Evolutionary conservation across 345 rosid species (phyloP), one percentile per base, ranked within the genome.

Genomic region (Moricandia arvensis): DNA sequence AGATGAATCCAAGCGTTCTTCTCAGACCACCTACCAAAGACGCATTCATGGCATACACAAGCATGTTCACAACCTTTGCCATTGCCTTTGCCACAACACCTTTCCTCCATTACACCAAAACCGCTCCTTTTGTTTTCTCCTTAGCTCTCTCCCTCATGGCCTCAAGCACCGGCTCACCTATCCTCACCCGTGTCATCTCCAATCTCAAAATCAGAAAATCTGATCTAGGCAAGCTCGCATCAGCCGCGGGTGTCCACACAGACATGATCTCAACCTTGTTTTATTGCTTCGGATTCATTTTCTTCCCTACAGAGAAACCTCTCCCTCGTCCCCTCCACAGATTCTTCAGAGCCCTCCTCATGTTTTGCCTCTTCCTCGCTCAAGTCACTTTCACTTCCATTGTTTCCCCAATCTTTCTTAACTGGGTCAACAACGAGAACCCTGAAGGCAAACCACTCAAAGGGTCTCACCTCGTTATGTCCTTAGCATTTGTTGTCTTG

Each of bases 401-500:
- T 8, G 63, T 87, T 55, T 88, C 98, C 0, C 99, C 98, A 0
- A 69, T 87, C 17, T 86, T 95, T 77, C 80, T 92, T 80, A 88
- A 85, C 49, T 92, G 98, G 99, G 91, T 95, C 21, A 95, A 95
- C 82, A 89, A 89, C 24, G 98, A 90, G 75, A 95, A 95, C 78
- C 99, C 99, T 0, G 96, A 92, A 80, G 99, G 99, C 69, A 95
- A 90, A 70, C 88, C 97, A 6, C 82, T 92, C 66, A 90, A 95
- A 82, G 99, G 99, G 10, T 88, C 98, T 17, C 98, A 95, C 74
- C 87, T 95, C 26, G 93, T 95, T 45, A 85, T 95, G 17, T 85
- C 97, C 12, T 71, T 95, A 12, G 99, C 98, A 3, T 92, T 88
- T 70, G 88, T 92, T 72, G 91, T 84, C 51, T 35, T 86, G 31